Conservation (phyloP, 2,329 filamentous ascomycete genomes). For the Microdochium bolleyi region DNA sequence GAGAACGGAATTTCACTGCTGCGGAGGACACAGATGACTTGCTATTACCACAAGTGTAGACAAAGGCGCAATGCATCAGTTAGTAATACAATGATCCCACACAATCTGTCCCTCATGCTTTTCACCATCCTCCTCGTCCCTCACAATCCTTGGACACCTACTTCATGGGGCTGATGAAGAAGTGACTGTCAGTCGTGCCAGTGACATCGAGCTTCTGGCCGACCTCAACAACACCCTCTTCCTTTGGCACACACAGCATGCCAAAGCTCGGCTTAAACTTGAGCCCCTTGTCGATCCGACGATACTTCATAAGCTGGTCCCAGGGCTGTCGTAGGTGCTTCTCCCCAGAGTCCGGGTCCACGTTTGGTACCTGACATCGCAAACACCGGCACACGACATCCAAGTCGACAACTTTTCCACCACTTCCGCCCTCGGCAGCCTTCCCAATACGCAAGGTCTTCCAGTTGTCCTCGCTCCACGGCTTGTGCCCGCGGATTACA, state of each 20-base stretch:
- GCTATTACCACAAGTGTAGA: too few species aligned
- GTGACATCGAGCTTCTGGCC: slow-evolving; percentile 51
- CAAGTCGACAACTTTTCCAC: slow-evolving; percentile 26
- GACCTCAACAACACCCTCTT: slow-evolving; percentile 44
- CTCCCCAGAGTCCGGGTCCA: slow-evolving; percentile 52
- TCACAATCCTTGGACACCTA: neutral
- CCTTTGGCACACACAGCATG: slow-evolving; percentile 53
- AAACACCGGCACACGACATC: slow-evolving; percentile 53
- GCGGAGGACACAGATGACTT: too few species aligned
- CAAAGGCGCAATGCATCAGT: too few species aligned
- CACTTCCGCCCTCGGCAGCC: slow-evolving; percentile 4
- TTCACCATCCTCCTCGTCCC: too few species aligned
- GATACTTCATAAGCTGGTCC: slow-evolving; percentile 53
- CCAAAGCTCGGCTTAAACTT: slow-evolving; percentile 61
- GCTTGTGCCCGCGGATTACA: slow-evolving; percentile 42
- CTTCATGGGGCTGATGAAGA: slow-evolving; percentile 12
- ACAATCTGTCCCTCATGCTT: too few species aligned
- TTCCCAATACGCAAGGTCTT: slow-evolving; percentile 42
- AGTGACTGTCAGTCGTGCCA: slow-evolving; percentile 47
- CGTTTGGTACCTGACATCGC: slow-evolving; percentile 56
- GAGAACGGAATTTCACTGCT: too few species aligned
- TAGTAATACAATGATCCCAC: too few species aligned
- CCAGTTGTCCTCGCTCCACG: slow-evolving; percentile 59
- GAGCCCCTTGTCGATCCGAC: slow-evolving; percentile 49
- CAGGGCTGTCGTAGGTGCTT: slow-evolving; percentile 53